Conservation (phyloP, 495 filamentous ascomycete species). For the Immersiella caudata region DNA sequence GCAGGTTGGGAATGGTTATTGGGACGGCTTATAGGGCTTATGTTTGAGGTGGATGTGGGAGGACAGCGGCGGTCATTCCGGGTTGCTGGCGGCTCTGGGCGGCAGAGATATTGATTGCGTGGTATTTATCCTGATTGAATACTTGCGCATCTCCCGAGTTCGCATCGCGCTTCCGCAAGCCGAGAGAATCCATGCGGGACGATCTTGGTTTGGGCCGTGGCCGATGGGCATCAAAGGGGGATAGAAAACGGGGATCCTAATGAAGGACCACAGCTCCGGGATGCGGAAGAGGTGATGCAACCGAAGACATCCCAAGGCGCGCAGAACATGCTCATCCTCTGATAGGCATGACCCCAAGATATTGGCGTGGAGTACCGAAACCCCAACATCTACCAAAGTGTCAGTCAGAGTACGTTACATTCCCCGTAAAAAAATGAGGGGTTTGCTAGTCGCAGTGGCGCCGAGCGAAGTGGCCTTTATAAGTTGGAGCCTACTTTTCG, state of each 20-base stretch:
- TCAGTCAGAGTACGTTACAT: not conserved
- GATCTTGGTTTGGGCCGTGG: not conserved
- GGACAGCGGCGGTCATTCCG: not conserved
- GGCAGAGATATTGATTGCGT: conserved; percentile 11
- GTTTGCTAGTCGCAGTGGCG: not conserved
- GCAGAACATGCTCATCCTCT: not conserved
- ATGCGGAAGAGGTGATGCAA: not conserved
- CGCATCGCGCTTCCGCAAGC: not conserved
- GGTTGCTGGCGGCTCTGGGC: not conserved
- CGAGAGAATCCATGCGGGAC: not conserved
- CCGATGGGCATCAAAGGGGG: not conserved
- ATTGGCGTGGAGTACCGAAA: not conserved
- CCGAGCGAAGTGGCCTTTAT: not conserved
- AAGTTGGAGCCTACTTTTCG: not conserved
- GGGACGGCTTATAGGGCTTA: not conserved
- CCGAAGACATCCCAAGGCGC: not conserved
- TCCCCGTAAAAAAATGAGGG: not conserved
- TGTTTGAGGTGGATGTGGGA: conserved; percentile 1
- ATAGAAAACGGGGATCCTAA: not conserved
- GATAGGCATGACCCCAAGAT: not conserved
- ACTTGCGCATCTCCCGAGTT: not conserved
- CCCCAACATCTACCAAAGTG: not conserved
- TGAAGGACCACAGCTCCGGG: not conserved
- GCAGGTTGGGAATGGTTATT: not conserved
- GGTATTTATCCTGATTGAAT: conserved; percentile 19